These are phyloP conservation scores for Zymoseptoria ardabiliae DNA, from an alignment of 2,329 filamentous ascomycete genomes.

Conservation along the genomic window DNA sequence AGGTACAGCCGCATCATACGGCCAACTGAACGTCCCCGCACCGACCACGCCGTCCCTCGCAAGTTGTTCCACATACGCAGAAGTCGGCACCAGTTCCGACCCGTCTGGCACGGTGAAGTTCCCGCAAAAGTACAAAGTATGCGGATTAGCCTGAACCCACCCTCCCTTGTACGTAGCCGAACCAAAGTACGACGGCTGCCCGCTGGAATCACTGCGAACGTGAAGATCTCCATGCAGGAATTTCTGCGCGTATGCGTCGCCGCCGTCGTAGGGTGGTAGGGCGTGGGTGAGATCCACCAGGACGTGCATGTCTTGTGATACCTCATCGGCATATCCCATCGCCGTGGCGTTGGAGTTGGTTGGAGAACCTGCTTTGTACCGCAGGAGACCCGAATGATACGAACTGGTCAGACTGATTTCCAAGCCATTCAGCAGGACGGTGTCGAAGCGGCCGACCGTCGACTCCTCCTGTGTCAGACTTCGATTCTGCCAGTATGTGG, in stretches of 20 bases:
- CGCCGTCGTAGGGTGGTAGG: conserved; percentile 32
- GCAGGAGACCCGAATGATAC: conserved; percentile 32
- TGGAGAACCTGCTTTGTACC: conserved; percentile 32
- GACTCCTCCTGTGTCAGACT: conserved; percentile 26
- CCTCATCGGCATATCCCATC: not conserved
- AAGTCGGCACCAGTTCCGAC: conserved; percentile 3
- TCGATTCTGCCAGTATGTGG: conserved; percentile 35
- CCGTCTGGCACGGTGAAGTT: conserved; percentile 16
- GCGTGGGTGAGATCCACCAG: conserved; percentile 45
- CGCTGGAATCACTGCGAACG: conserved; percentile 25
- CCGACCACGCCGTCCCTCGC: conserved; percentile 6
- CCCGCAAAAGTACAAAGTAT: conserved; percentile 40
- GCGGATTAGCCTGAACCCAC: conserved; percentile 39
- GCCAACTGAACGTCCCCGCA: conserved; percentile 17
- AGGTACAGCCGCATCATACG: conserved; percentile 11
- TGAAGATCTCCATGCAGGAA: conserved; percentile 15
- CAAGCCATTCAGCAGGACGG: conserved; percentile 30
- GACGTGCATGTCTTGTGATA: conserved; percentile 32
- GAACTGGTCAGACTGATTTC: conserved; percentile 31
- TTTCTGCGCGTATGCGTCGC: conserved; percentile 17
- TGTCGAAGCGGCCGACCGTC: conserved; percentile 32
- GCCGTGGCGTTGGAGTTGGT: conserved; percentile 9
- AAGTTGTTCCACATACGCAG: conserved; percentile 10
- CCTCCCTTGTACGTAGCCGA: conserved; percentile 43
- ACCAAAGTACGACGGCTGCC: conserved; percentile 34